These are phyloP conservation scores for Thermoascus crustaceus DNA, from an alignment of 2,329 filamentous ascomycete genomes.

Conservation along the genomic window DNA sequence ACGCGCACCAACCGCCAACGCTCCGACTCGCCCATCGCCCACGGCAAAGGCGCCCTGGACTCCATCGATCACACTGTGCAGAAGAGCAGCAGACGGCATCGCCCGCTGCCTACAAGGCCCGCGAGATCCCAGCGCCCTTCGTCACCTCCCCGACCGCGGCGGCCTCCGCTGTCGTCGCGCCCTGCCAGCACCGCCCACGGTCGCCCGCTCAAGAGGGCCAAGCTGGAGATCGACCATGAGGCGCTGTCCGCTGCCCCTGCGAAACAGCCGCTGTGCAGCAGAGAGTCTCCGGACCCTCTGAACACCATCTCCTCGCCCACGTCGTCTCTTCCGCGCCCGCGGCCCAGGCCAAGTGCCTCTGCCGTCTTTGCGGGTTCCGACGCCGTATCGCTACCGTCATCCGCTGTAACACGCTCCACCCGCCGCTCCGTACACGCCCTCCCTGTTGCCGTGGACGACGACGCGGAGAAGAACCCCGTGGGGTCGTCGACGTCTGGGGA, in stretches of 20 bases:
- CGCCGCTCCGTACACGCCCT: conserved; percentile 5
- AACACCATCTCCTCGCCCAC: conserved; percentile 17
- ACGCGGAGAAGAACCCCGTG: conserved; percentile 4
- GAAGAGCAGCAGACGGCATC: too few relatives aligned
- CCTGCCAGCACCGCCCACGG: conserved; percentile 5
- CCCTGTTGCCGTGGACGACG: conserved; percentile 7
- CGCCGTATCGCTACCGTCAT: conserved; percentile 5
- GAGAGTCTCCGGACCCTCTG: conserved; percentile 21
- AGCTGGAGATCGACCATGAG: conserved; percentile 12
- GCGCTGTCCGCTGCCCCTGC: conserved; percentile 10
- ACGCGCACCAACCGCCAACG: conserved; percentile 18
- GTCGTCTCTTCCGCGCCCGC: conserved; percentile 5
- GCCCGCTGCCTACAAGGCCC: too few relatives aligned
- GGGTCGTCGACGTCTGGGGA: not conserved
- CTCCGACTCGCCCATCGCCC: conserved; percentile 9
- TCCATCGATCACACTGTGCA: too few relatives aligned
- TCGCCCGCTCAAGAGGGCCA: conserved; percentile 8
- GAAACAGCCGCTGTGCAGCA: conserved; percentile 14
- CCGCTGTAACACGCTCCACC: conserved; percentile 12
- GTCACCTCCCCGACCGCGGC: not conserved
- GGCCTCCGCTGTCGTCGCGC: conserved; percentile 1
- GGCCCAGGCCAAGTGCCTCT: not conserved
- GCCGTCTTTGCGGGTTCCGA: not conserved
- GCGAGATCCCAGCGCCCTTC: too few relatives aligned
- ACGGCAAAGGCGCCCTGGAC: conserved; percentile 7